Base-by-base conservation (phyloP, 179 eudicot species). In the Amaranthus tricolor region DNA sequence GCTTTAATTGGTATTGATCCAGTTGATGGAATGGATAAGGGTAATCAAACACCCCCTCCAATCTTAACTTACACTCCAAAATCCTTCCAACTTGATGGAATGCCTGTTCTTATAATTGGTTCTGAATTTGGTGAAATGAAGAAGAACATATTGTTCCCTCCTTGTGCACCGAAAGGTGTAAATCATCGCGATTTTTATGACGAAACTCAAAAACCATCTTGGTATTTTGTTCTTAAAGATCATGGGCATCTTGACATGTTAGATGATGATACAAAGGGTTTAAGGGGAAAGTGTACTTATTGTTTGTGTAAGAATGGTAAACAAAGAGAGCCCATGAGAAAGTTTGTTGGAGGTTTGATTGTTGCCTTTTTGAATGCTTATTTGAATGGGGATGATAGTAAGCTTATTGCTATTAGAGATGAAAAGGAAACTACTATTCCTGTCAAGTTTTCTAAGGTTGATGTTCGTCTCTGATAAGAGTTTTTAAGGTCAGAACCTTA, bases 121-220 rank as follows among this genome's bases (percentile, higher is more conserved):
- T 84, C 98, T 1, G 94, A 94, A 2, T 75, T 89, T 49, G 98
- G 98, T 0, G 85, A 85, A 24, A 60, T 82, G 2, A 80, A 66
- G 17, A 87, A 19, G 81, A 91, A 91, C 79, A 77, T 85, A 5
- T 71, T 93, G 54, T 86, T 86, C 55, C 94, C 96, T 5, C 72
- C 93, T 40, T 92, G 97, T 76, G 95, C 97, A 4, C 97, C 97
- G 0, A 85, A 85, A 65, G 97, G 96, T 16, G 96, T 92, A 66
- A 90, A 90, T 74, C 96, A 92, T 40, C 80, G 81, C 62, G 81
- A 92, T 40, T 92, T 92, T 56, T 92, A 77, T 43, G 78, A 74
- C 7, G 97, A 92, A 63, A 86, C 93, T 51, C 71, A 76, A 19
- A 70, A 66, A 50, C 96, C 96, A 43, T 90, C 88, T 49, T 90